Percentiles rank a stretch among this genome's conserved stretches.
Conservation (phyloP, 202 grass and related monocot genomes). For the Bolboschoenoplectus hybrid region DNA sequence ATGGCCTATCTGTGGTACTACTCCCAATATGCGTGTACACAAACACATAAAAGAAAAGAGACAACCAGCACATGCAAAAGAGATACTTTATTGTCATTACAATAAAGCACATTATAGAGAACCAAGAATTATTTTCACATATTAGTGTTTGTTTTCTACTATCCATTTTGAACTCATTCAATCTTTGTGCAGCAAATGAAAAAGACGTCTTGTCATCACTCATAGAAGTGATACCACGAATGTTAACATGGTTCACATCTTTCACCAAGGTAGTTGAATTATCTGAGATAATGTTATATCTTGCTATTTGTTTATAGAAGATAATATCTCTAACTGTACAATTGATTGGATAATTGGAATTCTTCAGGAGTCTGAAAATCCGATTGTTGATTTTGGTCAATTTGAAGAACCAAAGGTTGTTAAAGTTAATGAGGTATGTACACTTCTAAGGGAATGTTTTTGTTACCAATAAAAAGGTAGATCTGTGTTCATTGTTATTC, state of each 20-base stretch:
- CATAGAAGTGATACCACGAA: slow-evolving; percentile 71
- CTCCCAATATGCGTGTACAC: neutral
- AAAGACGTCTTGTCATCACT: slow-evolving; percentile 56
- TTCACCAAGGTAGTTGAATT: slow-evolving; percentile 63
- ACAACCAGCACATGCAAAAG: neutral
- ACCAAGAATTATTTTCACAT: neutral
- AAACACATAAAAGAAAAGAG: neutral
- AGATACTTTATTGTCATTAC: neutral
- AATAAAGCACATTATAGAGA: neutral
- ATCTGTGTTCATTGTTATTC: slow-evolving; percentile 8
- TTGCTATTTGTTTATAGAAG: slow-evolving; percentile 30
- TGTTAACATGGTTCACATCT: slow-evolving; percentile 71
- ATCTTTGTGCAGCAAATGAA: slow-evolving; percentile 65
- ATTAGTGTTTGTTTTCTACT: slow-evolving; percentile 28
- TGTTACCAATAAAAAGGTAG: neutral
- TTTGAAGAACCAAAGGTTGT: slow-evolving; percentile 60
- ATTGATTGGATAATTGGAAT: slow-evolving; percentile 43
- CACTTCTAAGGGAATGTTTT: slow-evolving; percentile 1
- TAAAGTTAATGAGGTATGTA: slow-evolving; percentile 67
- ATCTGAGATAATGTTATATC: neutral
- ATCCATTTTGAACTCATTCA: slow-evolving; percentile 15
- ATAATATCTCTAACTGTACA: slow-evolving; percentile 13
- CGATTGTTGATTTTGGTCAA: slow-evolving; percentile 72
- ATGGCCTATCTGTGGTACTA: neutral
- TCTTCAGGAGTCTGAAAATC: slow-evolving; percentile 56